Conservation (phyloP, 2,329 filamentous ascomycete species). For the Cladosporium cucumerinum region DNA sequence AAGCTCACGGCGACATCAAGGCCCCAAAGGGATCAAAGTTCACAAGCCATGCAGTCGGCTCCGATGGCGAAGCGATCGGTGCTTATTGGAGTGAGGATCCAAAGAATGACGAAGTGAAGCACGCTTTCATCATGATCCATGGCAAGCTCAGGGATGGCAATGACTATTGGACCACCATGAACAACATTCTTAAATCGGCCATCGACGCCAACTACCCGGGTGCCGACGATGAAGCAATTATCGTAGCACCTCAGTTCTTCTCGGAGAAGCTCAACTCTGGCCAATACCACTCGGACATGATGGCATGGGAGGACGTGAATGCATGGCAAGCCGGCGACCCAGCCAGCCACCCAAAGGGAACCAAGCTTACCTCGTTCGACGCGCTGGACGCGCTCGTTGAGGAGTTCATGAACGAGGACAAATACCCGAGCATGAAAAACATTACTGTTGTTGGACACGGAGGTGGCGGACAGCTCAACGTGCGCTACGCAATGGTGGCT, state of each 20-base stretch:
- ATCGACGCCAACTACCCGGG: slow-evolving; percentile 5
- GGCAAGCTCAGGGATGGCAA: slow-evolving; percentile 9
- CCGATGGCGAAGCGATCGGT: slow-evolving; percentile 9
- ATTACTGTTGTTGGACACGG: slow-evolving; percentile 14
- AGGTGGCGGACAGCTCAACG: slow-evolving; percentile 10
- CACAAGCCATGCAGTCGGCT: background rate
- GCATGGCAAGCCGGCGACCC: slow-evolving; percentile 13
- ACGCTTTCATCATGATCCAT: slow-evolving; percentile 14
- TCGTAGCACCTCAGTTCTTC: slow-evolving; percentile 14
- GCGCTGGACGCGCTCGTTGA: slow-evolving; percentile 13
- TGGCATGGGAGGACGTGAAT: slow-evolving; percentile 15
- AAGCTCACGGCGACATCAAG: slow-evolving; percentile 5
- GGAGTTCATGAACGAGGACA: slow-evolving; percentile 9
- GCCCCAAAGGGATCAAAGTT: slow-evolving; percentile 4
- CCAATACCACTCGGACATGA: background rate
- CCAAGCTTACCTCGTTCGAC: slow-evolving; percentile 11
- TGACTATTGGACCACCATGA: slow-evolving; percentile 10
- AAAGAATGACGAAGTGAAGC: slow-evolving; percentile 9
- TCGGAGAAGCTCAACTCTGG: slow-evolving; percentile 13
- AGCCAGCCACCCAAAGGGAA: slow-evolving; percentile 8
- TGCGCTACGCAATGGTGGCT: slow-evolving; percentile 11
- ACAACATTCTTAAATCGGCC: slow-evolving; percentile 8
- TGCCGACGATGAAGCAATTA: slow-evolving; percentile 3
- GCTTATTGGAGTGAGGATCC: slow-evolving; percentile 7
- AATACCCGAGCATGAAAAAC: slow-evolving; percentile 15